Base-by-base conservation (phyloP, 257 asterid species). In the Solanum etuberosum region DNA sequence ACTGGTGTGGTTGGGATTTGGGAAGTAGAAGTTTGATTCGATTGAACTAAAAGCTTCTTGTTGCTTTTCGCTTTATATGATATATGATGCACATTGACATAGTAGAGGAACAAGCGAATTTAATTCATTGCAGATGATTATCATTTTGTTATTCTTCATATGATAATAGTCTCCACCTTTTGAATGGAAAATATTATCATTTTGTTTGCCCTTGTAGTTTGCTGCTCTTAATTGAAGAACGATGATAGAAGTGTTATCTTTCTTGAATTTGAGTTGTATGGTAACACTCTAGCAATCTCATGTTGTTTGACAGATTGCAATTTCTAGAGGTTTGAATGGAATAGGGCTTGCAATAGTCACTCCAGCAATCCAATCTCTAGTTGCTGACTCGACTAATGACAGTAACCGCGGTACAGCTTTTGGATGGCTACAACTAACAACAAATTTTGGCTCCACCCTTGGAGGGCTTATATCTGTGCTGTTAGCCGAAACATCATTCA, bases 371-470 rank as follows among this genome's bases (percentile, higher is more conserved):
- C 95, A 91, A 78, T 94, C 99, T 59, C 95, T 96, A 5, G 96
- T 96, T 11, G 99, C 99, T 1, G 99, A 96, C 85, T 94, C 96
- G n/a, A 95, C 96, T 48, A 94, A 93, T 34, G 98, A 94, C 34
- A 89, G 92, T 82, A 95, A 96, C 46, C 98, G 99, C 0, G 99
- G 99, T n/a, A 95, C 94, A 20, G 99, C 98, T 35, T 96, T 96
- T 32, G 98, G 98, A 32, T 95, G 98, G 98, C 91, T 96, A 31
- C 92, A 91, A n/a, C 67, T 96, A 37, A 94, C 98, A 0, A 94
- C 94, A 42, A 93, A 92, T 91, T 43, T 95, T n/a, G 99, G 99
- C 9, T 93, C 97, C 72, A 93, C 95, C 37, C 92, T 95, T 54
- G 99, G 98, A 13, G 99, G 99, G 4, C 92, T 94, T 25, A 7